Conservation (phyloP, 768 basidiomycete species). For the Naganishia friedmannii region DNA sequence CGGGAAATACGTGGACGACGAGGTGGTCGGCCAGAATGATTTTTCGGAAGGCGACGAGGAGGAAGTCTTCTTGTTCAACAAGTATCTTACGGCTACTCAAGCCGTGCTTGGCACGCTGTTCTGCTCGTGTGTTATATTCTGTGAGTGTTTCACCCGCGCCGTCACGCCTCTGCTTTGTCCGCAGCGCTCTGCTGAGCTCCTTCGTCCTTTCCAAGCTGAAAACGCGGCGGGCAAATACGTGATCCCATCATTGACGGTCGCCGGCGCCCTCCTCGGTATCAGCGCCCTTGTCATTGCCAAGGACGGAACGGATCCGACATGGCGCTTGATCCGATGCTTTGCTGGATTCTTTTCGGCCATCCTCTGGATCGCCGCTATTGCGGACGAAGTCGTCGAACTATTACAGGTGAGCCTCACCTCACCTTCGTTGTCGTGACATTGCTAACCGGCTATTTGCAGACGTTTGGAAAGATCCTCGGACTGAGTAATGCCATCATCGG, state of each 20-base stretch:
- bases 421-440: not conserved
- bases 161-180: too few species aligned
- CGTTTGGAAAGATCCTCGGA: conserved; percentile 88
- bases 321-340: conserved; percentile 71
- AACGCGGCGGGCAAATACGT: conserved; percentile 17
- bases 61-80: conserved; percentile 47
- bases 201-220: conserved; percentile 15
- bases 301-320: conserved; percentile 60
- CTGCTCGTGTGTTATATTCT: conserved; percentile 69
- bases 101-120: conserved; percentile 79
- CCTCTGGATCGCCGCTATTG: conserved; percentile 98
- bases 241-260: conserved; percentile 57
- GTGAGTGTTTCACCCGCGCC: conserved; percentile 55
- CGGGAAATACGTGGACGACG: not conserved
- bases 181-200: too few species aligned
- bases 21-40: not conserved
- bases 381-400: conserved; percentile 89
- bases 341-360: conserved; percentile 88
- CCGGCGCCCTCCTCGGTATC: conserved; percentile 60
- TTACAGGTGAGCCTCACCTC: conserved; percentile 62
- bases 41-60: conserved; percentile 30
- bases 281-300: conserved; percentile 64
- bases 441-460: conserved; percentile 55
- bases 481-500: conserved; percentile 96
- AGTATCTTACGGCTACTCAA: conserved; percentile 81